Evolutionary conservation across 495 filamentous ascomycete genomes (phyloP), one percentile per base, ranked within the genome.

Genomic region (Penicillium atrosanguineum): DNA sequence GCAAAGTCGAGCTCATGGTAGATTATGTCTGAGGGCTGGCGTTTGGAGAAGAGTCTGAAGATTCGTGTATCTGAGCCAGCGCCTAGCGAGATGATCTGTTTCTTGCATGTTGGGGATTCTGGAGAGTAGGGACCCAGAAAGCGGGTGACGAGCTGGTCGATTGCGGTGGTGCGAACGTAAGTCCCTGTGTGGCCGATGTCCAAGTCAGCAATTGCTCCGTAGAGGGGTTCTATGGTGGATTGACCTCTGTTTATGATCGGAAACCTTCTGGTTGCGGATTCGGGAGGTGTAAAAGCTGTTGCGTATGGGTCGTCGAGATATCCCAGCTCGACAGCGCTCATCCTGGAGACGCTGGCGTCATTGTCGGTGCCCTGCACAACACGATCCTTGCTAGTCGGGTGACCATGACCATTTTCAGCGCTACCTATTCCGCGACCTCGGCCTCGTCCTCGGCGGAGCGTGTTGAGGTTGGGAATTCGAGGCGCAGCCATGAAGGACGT

Each of bases 1-100:
- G 87, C 76, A 67, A 97, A 98, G 70, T 97, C 94, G 55, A 98
- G 75, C 68, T 98, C 94, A 66, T 97, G 91, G 69, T 97, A 98
- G 48, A 84, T 61, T 26, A 97, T 65, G 40, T 69, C 60, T 7
- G 49, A 39, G 5, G 47, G 34, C 28, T 55, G 60, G 7, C 52
- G 63, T 12, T 65, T 84, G 72, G 39, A 92, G 26, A 73, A 50
- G 3, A 76, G 76, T 20, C 90, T 86, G 55, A 95, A 89, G 60
- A 81, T 85, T 18, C 94, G 82, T 7, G 94, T 98, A 61, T 98
- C 94, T 7, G 93, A 91, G 16, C 94, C 94, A 20, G 94, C 94
- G 42, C 95, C 94, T 2, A 98, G 82, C 3, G 91, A 97, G 48
- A 97, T 83, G 46, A 98, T 93, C 63, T 98, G 94, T 63, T 87